These are phyloP conservation scores for Trichoderma afroharzianum DNA, from an alignment of 2,329 filamentous ascomycete genomes.

Conservation along the genomic window DNA sequence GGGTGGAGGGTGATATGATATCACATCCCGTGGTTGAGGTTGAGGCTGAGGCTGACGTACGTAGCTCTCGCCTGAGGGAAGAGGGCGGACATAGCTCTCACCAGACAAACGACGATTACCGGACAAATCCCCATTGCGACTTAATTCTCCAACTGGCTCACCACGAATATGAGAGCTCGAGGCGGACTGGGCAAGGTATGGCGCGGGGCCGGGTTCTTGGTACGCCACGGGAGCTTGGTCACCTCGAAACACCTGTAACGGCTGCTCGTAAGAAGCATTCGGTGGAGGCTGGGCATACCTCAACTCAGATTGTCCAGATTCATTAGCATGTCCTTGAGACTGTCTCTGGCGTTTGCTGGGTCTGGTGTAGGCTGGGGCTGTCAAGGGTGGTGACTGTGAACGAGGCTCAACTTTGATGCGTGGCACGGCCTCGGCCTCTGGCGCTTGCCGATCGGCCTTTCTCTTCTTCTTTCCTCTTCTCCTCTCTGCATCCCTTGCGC, in stretches of 20 bases:
- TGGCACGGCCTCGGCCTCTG: conserved; percentile 46
- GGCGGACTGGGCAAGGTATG: conserved; percentile 26
- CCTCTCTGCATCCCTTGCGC: conserved; percentile 46
- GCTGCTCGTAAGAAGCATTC: conserved; percentile 33
- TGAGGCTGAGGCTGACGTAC: conserved; percentile 24
- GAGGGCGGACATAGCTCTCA: conserved; percentile 29
- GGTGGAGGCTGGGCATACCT: conserved; percentile 40
- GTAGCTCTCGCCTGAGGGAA: conserved; percentile 19
- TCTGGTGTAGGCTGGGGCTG: conserved; percentile 49
- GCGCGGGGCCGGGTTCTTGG: conserved; percentile 23
- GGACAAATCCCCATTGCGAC: conserved; percentile 33
- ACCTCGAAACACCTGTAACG: conserved; percentile 29
- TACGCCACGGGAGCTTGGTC: conserved; percentile 36
- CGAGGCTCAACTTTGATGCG: conserved; percentile 63
- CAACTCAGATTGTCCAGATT: conserved; percentile 34
- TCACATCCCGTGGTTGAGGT: background rate
- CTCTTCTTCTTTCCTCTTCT: conserved; percentile 50
- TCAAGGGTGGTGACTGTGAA: conserved; percentile 59
- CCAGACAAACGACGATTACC: conserved; percentile 31
- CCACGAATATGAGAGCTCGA: conserved; percentile 26
- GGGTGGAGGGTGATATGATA: conserved; percentile 32
- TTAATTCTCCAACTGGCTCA: conserved; percentile 22
- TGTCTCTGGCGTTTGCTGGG: conserved; percentile 57
- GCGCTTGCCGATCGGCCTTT: conserved; percentile 48
- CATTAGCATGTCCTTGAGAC: conserved; percentile 37